Evolutionary conservation across 2,329 filamentous ascomycete species (phyloP), one percentile per base, ranked within the genome.

Genomic region (Fusarium decemcellulare): DNA sequence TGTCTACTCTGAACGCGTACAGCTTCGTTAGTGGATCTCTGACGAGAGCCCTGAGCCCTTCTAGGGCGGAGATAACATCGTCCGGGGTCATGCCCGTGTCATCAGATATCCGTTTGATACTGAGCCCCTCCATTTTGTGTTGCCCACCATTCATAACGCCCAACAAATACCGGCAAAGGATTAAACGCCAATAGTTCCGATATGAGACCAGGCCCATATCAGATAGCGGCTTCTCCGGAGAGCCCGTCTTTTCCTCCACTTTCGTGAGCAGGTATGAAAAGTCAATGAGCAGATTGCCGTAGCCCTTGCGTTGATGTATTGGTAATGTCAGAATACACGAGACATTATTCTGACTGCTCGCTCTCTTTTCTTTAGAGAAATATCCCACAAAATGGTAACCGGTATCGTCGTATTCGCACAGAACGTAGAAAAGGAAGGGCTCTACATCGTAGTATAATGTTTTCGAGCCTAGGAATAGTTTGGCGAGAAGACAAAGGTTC

Each of bases 341-440:
- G 50, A 99, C 96, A 71, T 99, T 99, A 80, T 99, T 98, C 73
- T 95, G 92, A 65, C 94, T 97, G 79, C 93, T 95, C 3, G 94
- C 92, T 44, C 97, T 88, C 82, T 99, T 99, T 82, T 99, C 96
- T 79, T 99, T 99, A 53, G 96, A 98, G 76, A 99, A 99, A 78
- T 99, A 99, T n/a, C 96, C 96, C 29, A 98, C 95, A 72, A 99
- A 96, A 78, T 98, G 96, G 77, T 96, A 98, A 16, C 95, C 95
- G 16, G 92, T 88, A 59, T 96, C 92, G 76, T 98, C 93, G 73
- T 95, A 95, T 74, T 97, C 96, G 70, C 94, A 97, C 83, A 98
- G 93, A 73, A 98, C 95, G 78, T 98, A 98, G 83, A 98, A 98
- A 8, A 98, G 81, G 78, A 98, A 98, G 0, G 95, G 96, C 72